Evolutionary conservation across 169 alveolate species (phyloP).

Genomic region (Plasmodium fragile): DNA sequence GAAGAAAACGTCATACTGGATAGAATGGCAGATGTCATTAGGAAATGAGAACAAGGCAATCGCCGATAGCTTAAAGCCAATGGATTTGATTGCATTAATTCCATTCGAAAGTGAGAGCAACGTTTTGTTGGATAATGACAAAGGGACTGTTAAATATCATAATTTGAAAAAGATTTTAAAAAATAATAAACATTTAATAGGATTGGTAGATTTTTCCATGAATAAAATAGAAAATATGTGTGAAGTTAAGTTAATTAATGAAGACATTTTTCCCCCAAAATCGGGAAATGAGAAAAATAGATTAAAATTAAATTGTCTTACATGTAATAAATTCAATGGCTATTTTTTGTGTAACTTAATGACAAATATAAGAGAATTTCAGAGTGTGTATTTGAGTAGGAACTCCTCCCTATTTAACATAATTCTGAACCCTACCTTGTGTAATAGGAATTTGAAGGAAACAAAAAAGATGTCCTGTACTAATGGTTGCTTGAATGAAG

Average conservation of each 20-base stretch:
- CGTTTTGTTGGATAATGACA: not conserved
- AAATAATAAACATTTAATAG: slow-evolving; percentile 46
- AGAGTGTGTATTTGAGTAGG: slow-evolving; percentile 47
- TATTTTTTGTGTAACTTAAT: slow-evolving; percentile 54
- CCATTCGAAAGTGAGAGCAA: slow-evolving; percentile 39
- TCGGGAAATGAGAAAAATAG: slow-evolving; percentile 16
- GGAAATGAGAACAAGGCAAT: slow-evolving; percentile 6
- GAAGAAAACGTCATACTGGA: slow-evolving; percentile 65
- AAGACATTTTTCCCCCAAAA: slow-evolving; percentile 33
- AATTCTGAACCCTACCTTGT: slow-evolving; percentile 35
- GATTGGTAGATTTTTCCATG: slow-evolving; percentile 52
- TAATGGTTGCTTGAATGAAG: slow-evolving; percentile 1
- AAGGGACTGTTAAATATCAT: slow-evolving; percentile 43
- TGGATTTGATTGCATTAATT: slow-evolving; percentile 62
- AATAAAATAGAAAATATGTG: slow-evolving; percentile 54
- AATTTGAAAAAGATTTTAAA: slow-evolving; percentile 50
- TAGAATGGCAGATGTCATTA: slow-evolving; percentile 37
- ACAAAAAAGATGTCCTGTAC: not conserved
- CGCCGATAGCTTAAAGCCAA: slow-evolving; percentile 50
- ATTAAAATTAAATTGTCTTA: slow-evolving; percentile 41
- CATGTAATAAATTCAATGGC: slow-evolving; percentile 52
- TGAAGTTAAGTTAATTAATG: slow-evolving; percentile 65
- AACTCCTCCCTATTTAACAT: slow-evolving; percentile 31
- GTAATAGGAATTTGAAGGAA: not conserved
- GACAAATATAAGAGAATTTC: slow-evolving; percentile 76